Base-by-base conservation (phyloP, 768 basidiomycete genomes). In the Rhizopogon salebrosus region DNA sequence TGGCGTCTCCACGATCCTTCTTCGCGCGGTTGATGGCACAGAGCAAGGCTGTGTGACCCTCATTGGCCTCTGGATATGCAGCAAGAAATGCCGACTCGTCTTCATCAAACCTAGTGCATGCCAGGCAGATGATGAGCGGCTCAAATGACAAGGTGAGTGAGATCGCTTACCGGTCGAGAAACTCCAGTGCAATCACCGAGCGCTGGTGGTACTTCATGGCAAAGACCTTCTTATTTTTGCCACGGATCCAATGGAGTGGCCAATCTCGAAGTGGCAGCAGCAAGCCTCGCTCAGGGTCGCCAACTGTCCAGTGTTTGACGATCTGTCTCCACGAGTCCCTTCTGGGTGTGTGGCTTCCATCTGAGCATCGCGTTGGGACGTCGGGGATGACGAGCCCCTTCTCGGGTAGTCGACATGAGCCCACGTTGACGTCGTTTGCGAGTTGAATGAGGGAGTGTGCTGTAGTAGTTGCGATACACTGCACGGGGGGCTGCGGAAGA, bases 191-290 rank as follows among this genome's bases (percentile, higher is more conserved):
- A 1, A 53, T 53, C 1, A 50, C 18, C 0, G 41, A 39, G 16
- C 36, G 35, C 20, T 57, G 14, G 13, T 29, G 10, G 23, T 57
- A 45, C 16, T 56, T 56, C 11, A 26, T 7, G 1, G 24, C 35
- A 3, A 56, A 53, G 6, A 42, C 1, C 3, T 35, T 35, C 34
- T 38, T 16, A 41, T 56, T 56, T n/a, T 11, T 20, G 5, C 52
- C 48, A 6, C n/a, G 31, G 27, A 8, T 26, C 46, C 51, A 53
- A 2, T 39, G 1, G 4, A 18, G 14, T 1, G 52, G 51, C 55
- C 55, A 56, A 10, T 56, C 41, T 26, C n/a, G 52, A 27, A 56
- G 48, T n/a, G 55, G 55, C 3, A 34, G 35, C 14, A 43, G 22
- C 5, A 56, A 41, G 22, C 46, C 46, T 6, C 24, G 27, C 1